Evolutionary conservation across 2,329 filamentous ascomycete genomes (phyloP), one percentile per base, ranked within the genome.

Genomic region (Teratosphaeria epicoccoides): DNA sequence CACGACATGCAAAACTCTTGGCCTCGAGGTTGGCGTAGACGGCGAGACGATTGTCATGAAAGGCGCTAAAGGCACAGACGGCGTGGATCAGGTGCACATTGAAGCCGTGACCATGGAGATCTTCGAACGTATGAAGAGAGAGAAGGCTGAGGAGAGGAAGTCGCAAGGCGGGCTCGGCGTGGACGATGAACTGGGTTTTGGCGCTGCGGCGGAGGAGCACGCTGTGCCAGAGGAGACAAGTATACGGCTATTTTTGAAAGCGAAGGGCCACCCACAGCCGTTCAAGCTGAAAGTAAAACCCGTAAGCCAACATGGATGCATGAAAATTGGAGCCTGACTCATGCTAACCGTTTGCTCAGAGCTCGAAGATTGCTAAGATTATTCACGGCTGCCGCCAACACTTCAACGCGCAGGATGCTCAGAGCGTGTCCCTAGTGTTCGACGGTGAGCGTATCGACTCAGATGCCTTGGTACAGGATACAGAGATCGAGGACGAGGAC

Each of bases 401-500:
- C 75, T 77, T 57, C 25, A 60, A 71, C 0, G 65, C 90, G 17
- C 67, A 70, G 0, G 63, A 70, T 1, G 75, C 77, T 4, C 76
- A 74, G 57, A 67, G 75, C 0, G 70, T 93, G 2, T 75, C 76
- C 33, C 71, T 95, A 10, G 73, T 77, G 58, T 90, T 88, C 67
- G 88, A 95, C 59, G 88, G 88, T 12, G 87, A 90, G 48, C 71
- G 73, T 46, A 70, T 94, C 24, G 78, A 83, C 12, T 76, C 79
- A 17, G 73, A 80, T 1, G 70, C 72, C 25, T 78, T 76, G 1
- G 75, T 93, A 45, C 73, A 74, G 44, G 81, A 86, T 29, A 77
- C 82, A 2, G 88, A 88, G 17, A 79, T 95, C 40, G 80, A 81
- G 45, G 85, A 94, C 61, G 76, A 83, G 72, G 87, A 91, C 65